Base-by-base conservation (phyloP, 2,329 filamentous ascomycete genomes). In the Teratosphaeriaceae sp. region DNA sequence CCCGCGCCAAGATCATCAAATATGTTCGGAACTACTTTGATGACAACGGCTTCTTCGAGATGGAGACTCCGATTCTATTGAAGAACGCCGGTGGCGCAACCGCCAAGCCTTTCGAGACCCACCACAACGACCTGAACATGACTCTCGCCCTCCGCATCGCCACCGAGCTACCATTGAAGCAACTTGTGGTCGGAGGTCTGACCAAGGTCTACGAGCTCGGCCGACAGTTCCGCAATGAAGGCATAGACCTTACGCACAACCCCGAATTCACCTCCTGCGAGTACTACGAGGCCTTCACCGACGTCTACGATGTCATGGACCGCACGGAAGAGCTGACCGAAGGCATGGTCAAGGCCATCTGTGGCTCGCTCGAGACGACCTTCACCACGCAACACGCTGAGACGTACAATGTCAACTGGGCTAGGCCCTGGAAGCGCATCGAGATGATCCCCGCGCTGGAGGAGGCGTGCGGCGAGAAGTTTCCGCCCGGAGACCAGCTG, bases 11-110 rank as follows among this genome's bases (percentile, higher is more conserved):
- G 77, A 89, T 97, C 60, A 80, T 94, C 62, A 81, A 79, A 48
- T 96, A 88, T 63, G 84, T 98, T 54, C 86, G 92, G 54, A 78
- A 79, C 57, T 98, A 84, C 75, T 87, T 98, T 56, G 86, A 96
- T 58, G 53, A 53, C 78, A 83, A 55, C 78, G 84, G 90, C 58
- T 98, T 98, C 66, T 75, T 88, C 43, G 89, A 96, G 65, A 89
- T 97, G 20, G 88, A 97, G 70, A 98, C 92, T 0, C 90, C 92
- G 4, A 96, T 97, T 80, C 89, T 98, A 78, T 94, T 95, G 65
- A 79, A 85, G 59, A 94, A 95, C 62, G 88, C 92, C 22, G 94
- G 92, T 55, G 92, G 92, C 62, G 92, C 92, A 24, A 97, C 92
- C 1, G 92, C 92, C 46, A 88, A 85, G 72, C 92, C 92, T 4